A percentile compares a stretch with the other conserved stretches of the same genome.
Conservation (phyloP, 2,329 filamentous ascomycete genomes). For the Penicillium glabrum region DNA sequence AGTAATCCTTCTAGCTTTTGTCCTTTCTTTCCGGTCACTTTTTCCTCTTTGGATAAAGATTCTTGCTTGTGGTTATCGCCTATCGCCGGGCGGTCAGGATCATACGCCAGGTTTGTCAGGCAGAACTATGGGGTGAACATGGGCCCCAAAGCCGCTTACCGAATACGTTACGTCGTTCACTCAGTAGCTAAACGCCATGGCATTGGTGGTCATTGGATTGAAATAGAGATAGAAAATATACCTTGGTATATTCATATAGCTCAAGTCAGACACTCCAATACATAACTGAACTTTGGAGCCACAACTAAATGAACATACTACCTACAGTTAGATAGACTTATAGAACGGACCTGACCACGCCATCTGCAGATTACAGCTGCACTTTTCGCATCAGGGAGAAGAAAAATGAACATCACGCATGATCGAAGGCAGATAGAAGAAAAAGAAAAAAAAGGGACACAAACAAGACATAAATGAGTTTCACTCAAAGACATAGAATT, state of each 20-base stretch:
- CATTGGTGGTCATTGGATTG: background rate
- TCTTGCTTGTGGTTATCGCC: conserved; percentile 2
- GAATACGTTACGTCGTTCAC: background rate
- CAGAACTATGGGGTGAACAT: background rate
- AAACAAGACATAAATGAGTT: conserved; percentile 21
- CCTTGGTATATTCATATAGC: background rate
- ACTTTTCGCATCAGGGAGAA: conserved; percentile 13
- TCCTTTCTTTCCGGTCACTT: background rate
- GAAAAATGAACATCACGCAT: conserved; percentile 19
- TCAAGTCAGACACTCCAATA: background rate
- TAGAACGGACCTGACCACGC: conserved; percentile 6
- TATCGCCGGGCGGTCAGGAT: conserved; percentile 17
- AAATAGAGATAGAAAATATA: background rate
- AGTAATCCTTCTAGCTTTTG: background rate
- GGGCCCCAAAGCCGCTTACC: too few species aligned
- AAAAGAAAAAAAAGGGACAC: conserved; percentile 7
- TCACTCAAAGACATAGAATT: conserved; percentile 26
- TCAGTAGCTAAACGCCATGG: background rate
- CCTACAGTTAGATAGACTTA: conserved; percentile 1
- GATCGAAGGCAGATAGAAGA: conserved; percentile 16
- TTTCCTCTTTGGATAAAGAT: background rate
- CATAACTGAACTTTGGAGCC: conserved; percentile 5
- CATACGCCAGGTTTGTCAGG: conserved; percentile 6
- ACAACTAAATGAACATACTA: conserved; percentile 4
- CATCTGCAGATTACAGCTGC: conserved; percentile 16